These are phyloP conservation scores for Sclerotinia nivalis DNA, from an alignment of 2,329 filamentous ascomycete genomes.

Conservation along the genomic window DNA sequence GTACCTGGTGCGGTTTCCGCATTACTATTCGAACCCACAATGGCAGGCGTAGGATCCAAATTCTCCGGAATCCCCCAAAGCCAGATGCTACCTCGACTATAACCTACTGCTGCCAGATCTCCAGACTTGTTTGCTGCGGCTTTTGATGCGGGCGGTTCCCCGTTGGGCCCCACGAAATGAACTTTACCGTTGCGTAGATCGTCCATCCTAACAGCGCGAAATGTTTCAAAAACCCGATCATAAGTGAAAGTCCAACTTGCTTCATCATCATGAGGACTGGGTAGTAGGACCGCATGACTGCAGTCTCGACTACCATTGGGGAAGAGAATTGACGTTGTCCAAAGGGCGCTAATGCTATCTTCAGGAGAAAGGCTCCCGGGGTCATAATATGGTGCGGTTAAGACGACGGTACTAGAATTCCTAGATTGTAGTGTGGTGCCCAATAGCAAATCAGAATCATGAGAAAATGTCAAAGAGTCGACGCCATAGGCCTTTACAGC, in stretches of 20 bases:
- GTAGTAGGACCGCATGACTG: constrained; percentile 71
- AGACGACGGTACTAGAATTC: constrained; percentile 69
- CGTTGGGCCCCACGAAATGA: constrained; percentile 73
- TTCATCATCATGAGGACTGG: constrained; percentile 52
- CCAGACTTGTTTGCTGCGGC: constrained; percentile 69
- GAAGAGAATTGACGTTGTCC: constrained; percentile 84
- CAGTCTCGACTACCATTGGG: constrained; percentile 78
- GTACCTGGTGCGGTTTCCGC: constrained; percentile 37
- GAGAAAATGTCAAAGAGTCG: constrained; percentile 73
- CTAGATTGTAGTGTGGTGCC: constrained; percentile 69
- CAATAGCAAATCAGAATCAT: constrained; percentile 74
- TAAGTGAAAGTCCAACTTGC: constrained; percentile 77
- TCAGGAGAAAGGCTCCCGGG: constrained; percentile 66
- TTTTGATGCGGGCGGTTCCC: constrained; percentile 63
- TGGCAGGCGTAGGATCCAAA: constrained; percentile 58
- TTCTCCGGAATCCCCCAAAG: constrained; percentile 76
- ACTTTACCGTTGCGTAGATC: constrained; percentile 74
- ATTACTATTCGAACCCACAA: constrained; percentile 39
- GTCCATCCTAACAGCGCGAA: constrained; percentile 73
- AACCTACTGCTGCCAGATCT: constrained; percentile 72
- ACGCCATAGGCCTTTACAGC: constrained; percentile 78
- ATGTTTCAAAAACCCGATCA: constrained; percentile 74
- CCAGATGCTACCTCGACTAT: constrained; percentile 69
- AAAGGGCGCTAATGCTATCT: constrained; percentile 71
- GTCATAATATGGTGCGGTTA: constrained; percentile 73